Percentiles rank a stretch among this genome's conserved stretches.
phyloP scores from a whole-genome alignment of 2,329 filamentous ascomycete species.

The Coniella lustricola region DNA sequence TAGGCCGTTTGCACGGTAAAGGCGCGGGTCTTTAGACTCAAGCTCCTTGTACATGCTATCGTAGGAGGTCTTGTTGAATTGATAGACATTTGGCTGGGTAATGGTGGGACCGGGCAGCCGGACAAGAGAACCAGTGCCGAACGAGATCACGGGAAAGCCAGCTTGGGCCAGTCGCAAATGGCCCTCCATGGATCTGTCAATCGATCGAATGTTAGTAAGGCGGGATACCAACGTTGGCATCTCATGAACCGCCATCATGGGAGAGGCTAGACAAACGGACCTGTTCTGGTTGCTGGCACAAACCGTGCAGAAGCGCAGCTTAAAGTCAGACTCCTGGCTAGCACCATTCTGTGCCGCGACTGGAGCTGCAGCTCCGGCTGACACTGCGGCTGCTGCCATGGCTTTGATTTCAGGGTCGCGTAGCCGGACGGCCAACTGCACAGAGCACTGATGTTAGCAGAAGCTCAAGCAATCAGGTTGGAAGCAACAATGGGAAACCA shows the following conservation, averaged over 20 bases:
- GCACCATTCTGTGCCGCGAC: slow-evolving; percentile 33
- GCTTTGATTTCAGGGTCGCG: slow-evolving; percentile 18
- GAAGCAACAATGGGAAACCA: not conserved
- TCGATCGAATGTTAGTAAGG: slow-evolving; percentile 5
- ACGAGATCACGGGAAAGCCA: slow-evolving; percentile 92
- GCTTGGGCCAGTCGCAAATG: slow-evolving; percentile 84
- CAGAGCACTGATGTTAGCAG: slow-evolving; percentile 1
- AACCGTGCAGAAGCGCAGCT: slow-evolving; percentile 96
- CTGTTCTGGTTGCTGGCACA: slow-evolving; percentile 98
- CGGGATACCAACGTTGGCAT: slow-evolving; percentile 1
- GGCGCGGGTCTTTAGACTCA: slow-evolving; percentile 70
- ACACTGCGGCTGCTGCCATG: slow-evolving; percentile 26
- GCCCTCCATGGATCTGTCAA: slow-evolving; percentile 86
- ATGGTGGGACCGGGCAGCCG: slow-evolving; percentile 87
- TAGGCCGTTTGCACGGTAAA: slow-evolving; percentile 89
- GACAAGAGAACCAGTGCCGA: slow-evolving; percentile 91
- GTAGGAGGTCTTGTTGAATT: slow-evolving; percentile 96
- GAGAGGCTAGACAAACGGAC: slow-evolving; percentile 36
- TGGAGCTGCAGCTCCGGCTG: slow-evolving; percentile 31
- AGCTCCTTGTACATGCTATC: slow-evolving; percentile 91
- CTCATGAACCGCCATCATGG: slow-evolving; percentile 1
- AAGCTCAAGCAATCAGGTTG: not conserved
- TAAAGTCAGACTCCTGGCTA: slow-evolving; percentile 56
- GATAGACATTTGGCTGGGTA: slow-evolving; percentile 91
- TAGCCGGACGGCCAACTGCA: not conserved